Evolutionary conservation across 2,329 filamentous ascomycete species (phyloP), one percentile per base, ranked within the genome.

Genomic region (Alternaria triticimaculans): DNA sequence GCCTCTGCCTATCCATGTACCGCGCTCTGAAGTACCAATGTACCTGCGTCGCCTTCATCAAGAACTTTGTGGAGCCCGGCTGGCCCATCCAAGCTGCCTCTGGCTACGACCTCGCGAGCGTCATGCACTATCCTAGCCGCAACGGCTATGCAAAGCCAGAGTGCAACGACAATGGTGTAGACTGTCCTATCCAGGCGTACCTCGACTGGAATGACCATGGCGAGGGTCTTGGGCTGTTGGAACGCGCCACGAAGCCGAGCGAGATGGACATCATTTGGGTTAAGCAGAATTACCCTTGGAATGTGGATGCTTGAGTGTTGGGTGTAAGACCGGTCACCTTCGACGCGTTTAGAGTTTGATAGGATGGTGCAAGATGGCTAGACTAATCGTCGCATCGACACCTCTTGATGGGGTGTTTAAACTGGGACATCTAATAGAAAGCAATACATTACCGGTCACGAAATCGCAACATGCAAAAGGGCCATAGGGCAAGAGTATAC

Each of bases 131-230:
- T 5, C 23, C 53, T 7, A 55, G 41, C 6, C 12, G 26, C 11
- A 55, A 25, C 25, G 53, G 53, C 15, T 55, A 55, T 26, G 41
- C 53, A 25, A 55, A 55, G 53, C n/a, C 33, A 45, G 41, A 15
- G n/a, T 55, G 25, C 25, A 55, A 55, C 7, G 41, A 55, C 3
- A 21, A 26, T 20, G n/a, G 53, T 6, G 33, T 44, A 5, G 23
- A 55, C 37, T 55, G 53, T 28, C 33, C 37, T 6, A 7, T 55
- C 1, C 23, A 55, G 37, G 33, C 10, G 2, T 55, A 26, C 15
- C 9, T 55, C 7, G 25, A 55, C 5, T 45, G 18, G 25, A 55
- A 55, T 2, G 14, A 55, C 9, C 41, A 55, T 30, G 53, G 41
- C 3, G 11, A 44, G 33, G 41, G 53, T 0, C 44, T 14, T 44